phyloP scores from a whole-genome alignment of 352 stramenopile genomes.

The Aphanomyces astaci region DNA sequence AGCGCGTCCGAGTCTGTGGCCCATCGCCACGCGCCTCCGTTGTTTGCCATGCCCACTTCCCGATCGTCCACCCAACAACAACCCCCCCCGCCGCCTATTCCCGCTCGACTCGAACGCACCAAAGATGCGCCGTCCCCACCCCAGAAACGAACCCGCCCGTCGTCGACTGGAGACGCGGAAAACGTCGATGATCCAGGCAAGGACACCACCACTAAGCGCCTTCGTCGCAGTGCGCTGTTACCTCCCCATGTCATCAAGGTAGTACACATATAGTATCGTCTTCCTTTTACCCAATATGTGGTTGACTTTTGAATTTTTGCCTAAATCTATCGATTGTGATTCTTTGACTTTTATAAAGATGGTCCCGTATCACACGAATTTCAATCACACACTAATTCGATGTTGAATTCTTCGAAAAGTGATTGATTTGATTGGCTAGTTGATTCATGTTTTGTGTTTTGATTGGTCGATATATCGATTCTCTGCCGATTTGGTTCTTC shows the following conservation, averaged over 20 bases:
- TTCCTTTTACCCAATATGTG: no score
- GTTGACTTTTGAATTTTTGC: no score
- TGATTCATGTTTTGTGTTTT: no score
- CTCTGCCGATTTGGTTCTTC: no score
- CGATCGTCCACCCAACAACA: background rate
- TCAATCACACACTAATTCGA: no score
- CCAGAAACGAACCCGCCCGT: background rate
- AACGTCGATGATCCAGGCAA: slow-evolving; percentile 20
- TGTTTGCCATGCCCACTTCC: no score
- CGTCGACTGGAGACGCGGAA: slow-evolving; percentile 28
- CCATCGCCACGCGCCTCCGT: background rate
- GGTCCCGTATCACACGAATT: no score
- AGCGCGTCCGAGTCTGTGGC: slow-evolving; percentile 16
- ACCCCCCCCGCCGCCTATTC: background rate
- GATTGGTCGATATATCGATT: no score
- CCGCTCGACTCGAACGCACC: background rate
- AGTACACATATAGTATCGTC: background rate
- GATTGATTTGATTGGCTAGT: no score
- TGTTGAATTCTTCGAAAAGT: no score
- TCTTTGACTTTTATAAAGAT: no score
- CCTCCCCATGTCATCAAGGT: slow-evolving; percentile 38
- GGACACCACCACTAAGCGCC: slow-evolving; percentile 51
- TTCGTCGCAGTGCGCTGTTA: slow-evolving; percentile 38
- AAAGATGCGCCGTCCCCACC: background rate
- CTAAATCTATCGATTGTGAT: no score